phyloP scores from a whole-genome alignment of 306 rosid species.

The Lathyrus tuberosus region DNA sequence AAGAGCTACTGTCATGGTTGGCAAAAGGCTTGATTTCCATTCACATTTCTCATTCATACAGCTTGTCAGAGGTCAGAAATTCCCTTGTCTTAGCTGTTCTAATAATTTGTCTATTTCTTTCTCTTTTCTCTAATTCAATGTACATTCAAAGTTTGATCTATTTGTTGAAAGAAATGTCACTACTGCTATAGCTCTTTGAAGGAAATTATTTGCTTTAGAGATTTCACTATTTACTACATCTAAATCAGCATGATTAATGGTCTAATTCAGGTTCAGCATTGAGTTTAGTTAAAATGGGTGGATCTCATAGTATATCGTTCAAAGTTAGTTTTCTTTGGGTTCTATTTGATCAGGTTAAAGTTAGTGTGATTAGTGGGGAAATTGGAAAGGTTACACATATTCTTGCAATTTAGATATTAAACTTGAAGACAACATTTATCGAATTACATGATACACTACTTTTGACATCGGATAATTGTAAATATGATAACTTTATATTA shows the following conservation, averaged over 20 bases:
- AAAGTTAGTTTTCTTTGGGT: background rate
- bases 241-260: background rate
- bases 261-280: slow-evolving; percentile 1
- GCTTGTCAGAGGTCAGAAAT: slow-evolving; percentile 71
- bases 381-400: too few relatives aligned
- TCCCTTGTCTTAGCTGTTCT: slow-evolving; percentile 13
- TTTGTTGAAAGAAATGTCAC: slow-evolving; percentile 14
- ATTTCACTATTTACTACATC: slow-evolving; percentile 2
- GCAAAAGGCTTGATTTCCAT: slow-evolving; percentile 72
- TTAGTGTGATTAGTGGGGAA: too few relatives aligned
- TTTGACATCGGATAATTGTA: too few relatives aligned
- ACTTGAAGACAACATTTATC: too few relatives aligned
- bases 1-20: slow-evolving; percentile 80
- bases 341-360: too few relatives aligned
- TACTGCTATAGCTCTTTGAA: slow-evolving; percentile 10
- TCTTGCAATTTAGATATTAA: too few relatives aligned
- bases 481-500: too few relatives aligned
- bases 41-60: slow-evolving; percentile 77
- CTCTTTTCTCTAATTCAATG: slow-evolving; percentile 1
- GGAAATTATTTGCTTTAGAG: background rate
- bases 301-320: background rate
- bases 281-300: background rate
- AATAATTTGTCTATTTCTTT: background rate
- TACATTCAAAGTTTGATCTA: slow-evolving; percentile 27
- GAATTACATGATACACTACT: too few relatives aligned